phyloP scores from a whole-genome alignment of 2,329 filamentous ascomycete species.

The Westerdykella sp. region DNA sequence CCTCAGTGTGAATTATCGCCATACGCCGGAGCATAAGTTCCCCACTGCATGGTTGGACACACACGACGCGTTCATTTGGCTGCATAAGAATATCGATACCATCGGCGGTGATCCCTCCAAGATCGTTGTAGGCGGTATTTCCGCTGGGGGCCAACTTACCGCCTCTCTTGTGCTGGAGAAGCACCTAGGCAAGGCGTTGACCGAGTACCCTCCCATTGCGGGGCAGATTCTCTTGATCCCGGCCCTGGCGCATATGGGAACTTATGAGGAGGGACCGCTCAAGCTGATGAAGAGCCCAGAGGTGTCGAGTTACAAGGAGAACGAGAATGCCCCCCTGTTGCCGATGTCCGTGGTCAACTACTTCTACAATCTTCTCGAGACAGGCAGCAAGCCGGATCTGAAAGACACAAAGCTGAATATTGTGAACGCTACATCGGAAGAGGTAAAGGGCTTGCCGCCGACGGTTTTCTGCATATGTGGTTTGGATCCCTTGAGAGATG shows the following conservation, averaged over 20 bases:
- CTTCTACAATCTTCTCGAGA: conserved; percentile 24
- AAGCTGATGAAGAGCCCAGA: conserved; percentile 33
- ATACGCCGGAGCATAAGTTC: conserved; percentile 50
- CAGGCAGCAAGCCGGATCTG: conserved; percentile 13
- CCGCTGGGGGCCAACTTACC: conserved; percentile 48
- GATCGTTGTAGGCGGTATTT: conserved; percentile 47
- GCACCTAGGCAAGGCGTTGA: conserved; percentile 38
- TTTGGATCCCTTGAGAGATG: conserved; percentile 46
- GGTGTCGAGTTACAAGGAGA: conserved; percentile 40
- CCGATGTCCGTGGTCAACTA: conserved; percentile 35
- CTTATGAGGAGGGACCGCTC: conserved; percentile 35
- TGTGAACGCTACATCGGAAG: conserved; percentile 27
- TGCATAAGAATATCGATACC: conserved; percentile 40
- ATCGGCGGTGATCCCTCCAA: conserved; percentile 38
- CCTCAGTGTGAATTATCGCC: conserved; percentile 54
- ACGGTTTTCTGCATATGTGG: conserved; percentile 47
- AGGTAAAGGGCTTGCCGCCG: conserved; percentile 42
- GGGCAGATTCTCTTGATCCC: conserved; percentile 43
- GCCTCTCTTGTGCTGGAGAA: conserved; percentile 42
- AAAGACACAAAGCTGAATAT: conserved; percentile 30
- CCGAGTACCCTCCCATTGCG: conserved; percentile 32
- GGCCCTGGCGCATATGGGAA: conserved; percentile 34
- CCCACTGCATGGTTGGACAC: conserved; percentile 51
- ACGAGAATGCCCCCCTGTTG: conserved; percentile 44
- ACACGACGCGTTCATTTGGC: conserved; percentile 52